Evolutionary conservation across 2,329 filamentous ascomycete species (phyloP), one percentile per base, ranked within the genome.

Genomic region (Coniochaeta hoffmannii): DNA sequence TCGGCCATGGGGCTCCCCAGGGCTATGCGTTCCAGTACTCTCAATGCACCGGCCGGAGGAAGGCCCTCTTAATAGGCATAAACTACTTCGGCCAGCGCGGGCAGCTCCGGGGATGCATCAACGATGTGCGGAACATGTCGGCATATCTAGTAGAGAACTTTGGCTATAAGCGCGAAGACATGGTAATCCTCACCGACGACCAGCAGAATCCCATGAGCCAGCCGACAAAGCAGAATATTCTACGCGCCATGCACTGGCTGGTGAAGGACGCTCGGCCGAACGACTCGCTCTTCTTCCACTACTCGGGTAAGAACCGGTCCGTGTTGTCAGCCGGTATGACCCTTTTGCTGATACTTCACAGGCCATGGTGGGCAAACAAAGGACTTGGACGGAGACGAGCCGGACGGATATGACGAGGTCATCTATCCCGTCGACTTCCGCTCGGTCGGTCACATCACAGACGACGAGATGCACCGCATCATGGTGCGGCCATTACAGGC

Each of bases 131-230:
- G 73, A 97, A 97, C 75, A 96, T 97, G 90, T 96, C 91, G 22
- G 81, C 82, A 52, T 97, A 96, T 68, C 77, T 97, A 57, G 89
- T 90, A 60, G 85, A 92, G 70, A 86, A 90, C 66, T 97, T 95
- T 70, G 89, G 89, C 30, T 97, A 97, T 71, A 91, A 90, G 73
- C 80, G 91, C 57, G 93, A 97, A 71, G 92, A 97, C 67, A 97
- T 97, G 93, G 93, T 97, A 19, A 86, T 94, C 59, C 80, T 97
- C 68, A 97, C 93, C 36, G 93, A 97, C 68, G 93, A 97, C 69
- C 92, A 97, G 74, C 90, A 96, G 69, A 96, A 96, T 64, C 90
- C 90, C 26, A 96, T 97, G 89, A 96, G 90, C 72, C 90, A 96
- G 73, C 93, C 93, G 9, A 96, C 91, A 5, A 97, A 97, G 71